phyloP scores from a whole-genome alignment of 176 grass and related monocot species.

The Poa annua region DNA sequence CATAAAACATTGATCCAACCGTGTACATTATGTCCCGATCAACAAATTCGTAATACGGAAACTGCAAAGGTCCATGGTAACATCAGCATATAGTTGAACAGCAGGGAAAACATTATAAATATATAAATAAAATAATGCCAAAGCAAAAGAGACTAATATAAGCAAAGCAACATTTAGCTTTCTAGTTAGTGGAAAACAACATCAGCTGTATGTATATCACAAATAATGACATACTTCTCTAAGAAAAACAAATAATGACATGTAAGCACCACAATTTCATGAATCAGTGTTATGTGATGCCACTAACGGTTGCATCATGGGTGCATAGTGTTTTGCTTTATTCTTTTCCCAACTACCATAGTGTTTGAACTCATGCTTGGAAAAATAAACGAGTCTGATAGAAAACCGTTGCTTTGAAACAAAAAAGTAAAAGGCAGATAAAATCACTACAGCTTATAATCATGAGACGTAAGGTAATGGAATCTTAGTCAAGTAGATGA shows the following conservation, averaged over 20 bases:
- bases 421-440: neutral
- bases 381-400: neutral
- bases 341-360: neutral
- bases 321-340: neutral
- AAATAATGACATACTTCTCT: neutral
- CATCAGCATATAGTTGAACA: constrained; percentile 23
- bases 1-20: constrained; percentile 96
- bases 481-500: constrained; percentile 1
- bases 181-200: neutral
- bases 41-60: constrained; percentile 90
- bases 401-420: neutral
- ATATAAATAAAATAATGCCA: neutral
- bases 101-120: neutral
- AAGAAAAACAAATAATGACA: constrained; percentile 8
- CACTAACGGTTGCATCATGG: neutral
- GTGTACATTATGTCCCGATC: constrained; percentile 90
- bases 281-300: neutral
- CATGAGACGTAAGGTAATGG: neutral
- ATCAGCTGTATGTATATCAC: neutral
- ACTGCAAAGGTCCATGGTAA: constrained; percentile 57
- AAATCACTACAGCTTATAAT: neutral
- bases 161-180: constrained; percentile 10
- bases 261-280: neutral
- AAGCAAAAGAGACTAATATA: neutral
- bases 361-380: neutral